A percentile compares a stretch with the other conserved stretches of the same genome.
These are phyloP conservation scores for Sphaerosporella brunnea DNA, from an alignment of 495 filamentous ascomycete species.

Conservation along the genomic window DNA sequence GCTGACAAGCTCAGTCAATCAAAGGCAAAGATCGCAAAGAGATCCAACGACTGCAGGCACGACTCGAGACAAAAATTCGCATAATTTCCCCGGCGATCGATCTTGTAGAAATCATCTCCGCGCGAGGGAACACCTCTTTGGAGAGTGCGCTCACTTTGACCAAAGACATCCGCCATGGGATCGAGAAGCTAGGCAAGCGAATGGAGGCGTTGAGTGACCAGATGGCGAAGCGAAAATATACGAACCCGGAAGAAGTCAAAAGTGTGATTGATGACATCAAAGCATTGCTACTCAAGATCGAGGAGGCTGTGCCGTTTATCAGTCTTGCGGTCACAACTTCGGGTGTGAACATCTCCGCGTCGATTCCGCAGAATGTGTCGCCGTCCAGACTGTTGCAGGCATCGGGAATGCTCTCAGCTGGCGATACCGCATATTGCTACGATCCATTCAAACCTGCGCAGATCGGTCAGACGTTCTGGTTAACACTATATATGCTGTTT, in stretches of 20 bases:
- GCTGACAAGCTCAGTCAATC: slow-evolving; percentile 40
- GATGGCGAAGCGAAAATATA: slow-evolving; percentile 30
- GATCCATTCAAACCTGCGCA: slow-evolving; percentile 49
- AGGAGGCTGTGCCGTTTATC: slow-evolving; percentile 84
- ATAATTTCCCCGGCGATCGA: slow-evolving; percentile 87
- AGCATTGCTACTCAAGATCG: slow-evolving; percentile 57
- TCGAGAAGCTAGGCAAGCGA: slow-evolving; percentile 64
- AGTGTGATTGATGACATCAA: slow-evolving; percentile 59
- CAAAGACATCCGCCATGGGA: slow-evolving; percentile 71
- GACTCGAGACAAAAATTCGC: slow-evolving; percentile 67
- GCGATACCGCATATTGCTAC: slow-evolving; percentile 66
- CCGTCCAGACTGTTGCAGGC: slow-evolving; percentile 84
- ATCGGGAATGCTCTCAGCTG: slow-evolving; percentile 75
- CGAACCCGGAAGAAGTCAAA: slow-evolving; percentile 43
- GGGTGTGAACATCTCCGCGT: slow-evolving; percentile 65
- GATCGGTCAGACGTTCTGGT: slow-evolving; percentile 69
- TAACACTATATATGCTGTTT: slow-evolving; percentile 96
- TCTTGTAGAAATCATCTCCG: slow-evolving; percentile 82
- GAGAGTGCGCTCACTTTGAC: slow-evolving; percentile 78
- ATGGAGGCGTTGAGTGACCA: slow-evolving; percentile 47
- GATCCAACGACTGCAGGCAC: slow-evolving; percentile 50
- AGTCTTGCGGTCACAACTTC: slow-evolving; percentile 93
- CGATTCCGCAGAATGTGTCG: slow-evolving; percentile 64
- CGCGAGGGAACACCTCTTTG: slow-evolving; percentile 83
- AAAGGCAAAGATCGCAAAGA: slow-evolving; percentile 54